Percentiles rank a stretch among this genome's conserved stretches.
Evolutionary conservation across 305 asterid species (phyloP).

Genomic region (Fraxinus greggii): DNA sequence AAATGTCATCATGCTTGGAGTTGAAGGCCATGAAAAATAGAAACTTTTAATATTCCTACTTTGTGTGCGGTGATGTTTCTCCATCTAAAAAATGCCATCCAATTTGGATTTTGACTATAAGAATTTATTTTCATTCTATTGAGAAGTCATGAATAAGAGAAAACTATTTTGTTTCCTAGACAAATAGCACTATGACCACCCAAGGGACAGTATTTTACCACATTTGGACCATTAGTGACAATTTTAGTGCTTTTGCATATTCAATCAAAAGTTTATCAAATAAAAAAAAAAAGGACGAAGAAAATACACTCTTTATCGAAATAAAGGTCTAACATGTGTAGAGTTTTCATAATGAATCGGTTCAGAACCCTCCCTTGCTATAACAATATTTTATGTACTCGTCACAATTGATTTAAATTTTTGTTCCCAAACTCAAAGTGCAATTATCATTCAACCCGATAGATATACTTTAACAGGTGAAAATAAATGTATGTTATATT

Average conservation of each 20-base stretch:
- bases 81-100: conserved; percentile 21
- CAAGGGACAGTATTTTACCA: background rate
- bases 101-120: conserved; percentile 38
- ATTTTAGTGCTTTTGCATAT: background rate
- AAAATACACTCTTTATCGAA: background rate
- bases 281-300: too few species aligned
- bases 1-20: conserved; percentile 13
- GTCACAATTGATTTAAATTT: background rate
- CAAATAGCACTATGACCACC: conserved; percentile 21
- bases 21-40: background rate
- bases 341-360: background rate
- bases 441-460: background rate
- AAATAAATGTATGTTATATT: background rate
- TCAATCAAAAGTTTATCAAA: background rate
- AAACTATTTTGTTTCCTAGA: conserved; percentile 7
- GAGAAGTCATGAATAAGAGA: background rate
- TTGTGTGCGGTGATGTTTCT: conserved; percentile 43
- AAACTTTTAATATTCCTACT: conserved; percentile 30
- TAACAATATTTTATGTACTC: background rate
- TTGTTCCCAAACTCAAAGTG: background rate
- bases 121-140: background rate
- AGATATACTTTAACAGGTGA: background rate
- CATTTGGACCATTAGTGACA: background rate
- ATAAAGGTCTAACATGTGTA: background rate
- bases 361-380: background rate